These are phyloP conservation scores for Lipomyces orientalis DNA, from an alignment of 805 yeast genomes.

Conservation along the genomic window DNA sequence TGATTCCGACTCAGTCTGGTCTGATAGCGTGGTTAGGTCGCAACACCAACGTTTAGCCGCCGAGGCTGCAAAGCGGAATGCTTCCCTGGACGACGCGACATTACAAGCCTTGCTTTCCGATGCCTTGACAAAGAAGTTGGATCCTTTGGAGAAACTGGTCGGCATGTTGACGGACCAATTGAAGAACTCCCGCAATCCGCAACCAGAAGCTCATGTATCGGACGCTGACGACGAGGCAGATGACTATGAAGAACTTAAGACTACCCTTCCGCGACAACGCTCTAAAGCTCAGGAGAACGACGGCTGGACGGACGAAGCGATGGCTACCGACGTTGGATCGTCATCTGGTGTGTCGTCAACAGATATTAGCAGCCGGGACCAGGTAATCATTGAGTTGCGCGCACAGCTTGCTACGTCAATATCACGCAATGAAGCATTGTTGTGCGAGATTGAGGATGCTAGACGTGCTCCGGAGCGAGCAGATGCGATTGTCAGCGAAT, in stretches of 20 bases:
- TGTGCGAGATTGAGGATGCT: constrained; percentile 22
- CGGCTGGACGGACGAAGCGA: not conserved
- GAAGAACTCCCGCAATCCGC: constrained; percentile 11
- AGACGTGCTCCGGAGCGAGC: constrained; percentile 22
- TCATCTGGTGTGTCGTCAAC: constrained; percentile 7
- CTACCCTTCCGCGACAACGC: constrained; percentile 1
- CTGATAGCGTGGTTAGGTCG: constrained; percentile 14
- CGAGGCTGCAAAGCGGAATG: constrained; percentile 13
- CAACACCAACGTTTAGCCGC: constrained; percentile 18
- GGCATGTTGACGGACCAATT: constrained; percentile 30
- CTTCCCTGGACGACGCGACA: constrained; percentile 12
- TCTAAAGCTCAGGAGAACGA: not conserved
- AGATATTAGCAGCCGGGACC: constrained; percentile 9
- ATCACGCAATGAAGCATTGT: constrained; percentile 17
- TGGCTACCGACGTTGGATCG: not conserved
- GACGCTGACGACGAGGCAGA: constrained; percentile 33
- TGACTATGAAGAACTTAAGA: constrained; percentile 3
- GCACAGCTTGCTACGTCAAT: constrained; percentile 11
- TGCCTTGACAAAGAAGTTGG: constrained; percentile 28
- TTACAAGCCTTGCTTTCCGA: constrained; percentile 21
- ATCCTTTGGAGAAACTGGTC: constrained; percentile 30
- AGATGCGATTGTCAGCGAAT: constrained; percentile 17
- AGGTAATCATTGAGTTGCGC: constrained; percentile 2
- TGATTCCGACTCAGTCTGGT: constrained; percentile 26
- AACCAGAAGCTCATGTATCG: not conserved